These are phyloP conservation scores for Phytophthora sp. DNA, from an alignment of 352 stramenopile genomes.

Conservation along the genomic window DNA sequence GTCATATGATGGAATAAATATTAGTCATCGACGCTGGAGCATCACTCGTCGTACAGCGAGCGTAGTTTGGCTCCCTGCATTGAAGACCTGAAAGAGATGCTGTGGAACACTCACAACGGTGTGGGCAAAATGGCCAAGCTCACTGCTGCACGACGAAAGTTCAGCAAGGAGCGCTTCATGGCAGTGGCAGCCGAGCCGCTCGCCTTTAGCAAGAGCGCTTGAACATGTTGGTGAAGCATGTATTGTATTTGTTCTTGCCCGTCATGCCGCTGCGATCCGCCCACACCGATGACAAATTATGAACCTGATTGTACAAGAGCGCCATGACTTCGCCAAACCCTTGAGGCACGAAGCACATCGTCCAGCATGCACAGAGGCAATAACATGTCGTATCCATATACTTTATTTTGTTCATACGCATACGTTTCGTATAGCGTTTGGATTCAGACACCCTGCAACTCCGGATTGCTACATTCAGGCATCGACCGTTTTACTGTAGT, in stretches of 20 bases:
- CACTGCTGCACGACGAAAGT: slow-evolving; percentile 84
- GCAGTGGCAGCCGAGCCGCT: slow-evolving; percentile 69
- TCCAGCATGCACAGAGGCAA: slow-evolving; percentile 22
- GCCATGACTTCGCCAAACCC: slow-evolving; percentile 21
- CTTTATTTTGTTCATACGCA: slow-evolving; percentile 34
- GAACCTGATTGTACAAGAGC: slow-evolving; percentile 46
- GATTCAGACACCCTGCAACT: not conserved
- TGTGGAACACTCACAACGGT: slow-evolving; percentile 75
- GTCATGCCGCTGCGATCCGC: slow-evolving; percentile 22
- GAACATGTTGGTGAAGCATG: slow-evolving; percentile 20
- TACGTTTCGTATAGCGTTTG: not conserved
- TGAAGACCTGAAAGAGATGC: slow-evolving; percentile 80
- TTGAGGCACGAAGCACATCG: slow-evolving; percentile 21
- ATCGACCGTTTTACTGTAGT: too few species aligned
- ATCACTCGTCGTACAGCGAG: slow-evolving; percentile 86
- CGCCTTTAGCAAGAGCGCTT: slow-evolving; percentile 51
- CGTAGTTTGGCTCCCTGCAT: slow-evolving; percentile 59
- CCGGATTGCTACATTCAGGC: too few species aligned
- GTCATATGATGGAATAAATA: slow-evolving; percentile 12
- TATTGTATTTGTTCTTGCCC: slow-evolving; percentile 33
- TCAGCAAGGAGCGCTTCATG: slow-evolving; percentile 85
- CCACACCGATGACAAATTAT: slow-evolving; percentile 34
- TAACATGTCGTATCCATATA: slow-evolving; percentile 42
- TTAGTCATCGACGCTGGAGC: slow-evolving; percentile 70
- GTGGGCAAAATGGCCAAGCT: slow-evolving; percentile 82